Evolutionary conservation across 805 yeast species (phyloP).

Genomic region (Yarrowia keelungensis): DNA sequence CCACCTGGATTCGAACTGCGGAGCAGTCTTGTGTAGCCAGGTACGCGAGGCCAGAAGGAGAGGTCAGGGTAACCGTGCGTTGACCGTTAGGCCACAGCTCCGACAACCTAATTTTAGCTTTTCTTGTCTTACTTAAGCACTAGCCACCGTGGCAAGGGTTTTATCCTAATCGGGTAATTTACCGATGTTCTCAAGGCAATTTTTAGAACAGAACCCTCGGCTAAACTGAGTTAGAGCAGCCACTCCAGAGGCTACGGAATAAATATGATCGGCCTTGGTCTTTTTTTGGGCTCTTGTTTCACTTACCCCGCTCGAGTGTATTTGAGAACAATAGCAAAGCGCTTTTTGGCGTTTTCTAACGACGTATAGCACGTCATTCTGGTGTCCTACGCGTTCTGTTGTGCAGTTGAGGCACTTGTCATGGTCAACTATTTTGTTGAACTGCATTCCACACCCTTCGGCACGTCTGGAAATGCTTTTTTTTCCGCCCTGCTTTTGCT

Average conservation of each 20-base stretch:
- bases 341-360: not conserved
- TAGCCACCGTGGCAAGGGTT: not conserved
- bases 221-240: conserved; percentile 7
- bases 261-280: not conserved
- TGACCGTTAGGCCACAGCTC: conserved; percentile 28
- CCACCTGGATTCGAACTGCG: conserved; percentile 38
- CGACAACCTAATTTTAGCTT: not conserved
- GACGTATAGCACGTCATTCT: no score
- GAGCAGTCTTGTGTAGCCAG: conserved; percentile 38
- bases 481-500: conserved; percentile 13
- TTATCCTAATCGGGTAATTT: not conserved
- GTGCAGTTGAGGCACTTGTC: no score
- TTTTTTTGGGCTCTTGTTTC: not conserved
- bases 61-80: conserved; percentile 32
- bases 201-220: conserved; percentile 5
- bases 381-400: no score
- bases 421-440: no score
- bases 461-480: not conserved
- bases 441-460: not conserved
- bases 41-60: conserved; percentile 40
- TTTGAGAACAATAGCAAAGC: not conserved
- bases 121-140: not conserved
- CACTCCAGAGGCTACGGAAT: conserved; percentile 4
- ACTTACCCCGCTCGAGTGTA: conserved; percentile 1
- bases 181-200: not conserved